A percentile compares a stretch with the other conserved stretches of the same genome.
phyloP scores from a whole-genome alignment of 768 basidiomycete species.

The Tricholoma flavovirens region DNA sequence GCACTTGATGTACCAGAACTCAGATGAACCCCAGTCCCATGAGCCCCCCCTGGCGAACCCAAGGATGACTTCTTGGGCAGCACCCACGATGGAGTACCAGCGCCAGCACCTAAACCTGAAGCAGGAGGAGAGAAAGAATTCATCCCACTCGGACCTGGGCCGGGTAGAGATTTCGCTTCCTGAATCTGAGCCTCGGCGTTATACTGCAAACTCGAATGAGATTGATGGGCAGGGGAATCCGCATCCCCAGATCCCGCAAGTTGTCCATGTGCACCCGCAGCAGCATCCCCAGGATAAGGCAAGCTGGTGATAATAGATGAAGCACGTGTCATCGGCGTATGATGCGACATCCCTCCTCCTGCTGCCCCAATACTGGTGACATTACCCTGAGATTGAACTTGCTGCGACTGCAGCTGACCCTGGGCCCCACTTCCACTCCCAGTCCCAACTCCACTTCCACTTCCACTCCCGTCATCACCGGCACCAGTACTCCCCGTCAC shows the following conservation, averaged over 20 bases:
- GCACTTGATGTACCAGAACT: background rate
- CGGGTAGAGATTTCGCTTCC: background rate
- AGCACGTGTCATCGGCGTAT: constrained; percentile 2
- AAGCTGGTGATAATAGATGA: constrained; percentile 2
- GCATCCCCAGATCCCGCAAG: constrained; percentile 10
- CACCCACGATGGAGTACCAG: constrained; percentile 37
- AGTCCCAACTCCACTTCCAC: background rate
- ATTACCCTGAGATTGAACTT: constrained; percentile 12
- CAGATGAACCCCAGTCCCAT: background rate
- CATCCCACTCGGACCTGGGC: background rate
- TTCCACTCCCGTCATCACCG: background rate
- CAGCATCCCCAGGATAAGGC: constrained; percentile 17
- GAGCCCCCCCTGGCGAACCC: constrained; percentile 5
- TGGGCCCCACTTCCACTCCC: background rate
- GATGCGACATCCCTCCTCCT: constrained; percentile 1
- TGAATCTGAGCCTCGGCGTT: constrained; percentile 1
- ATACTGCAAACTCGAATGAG: background rate
- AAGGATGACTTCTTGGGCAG: constrained; percentile 34
- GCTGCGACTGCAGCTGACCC: constrained; percentile 10
- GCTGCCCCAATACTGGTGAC: constrained; percentile 5
- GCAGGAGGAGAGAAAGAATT: constrained; percentile 7
- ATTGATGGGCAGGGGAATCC: constrained; percentile 5
- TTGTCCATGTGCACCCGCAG: background rate
- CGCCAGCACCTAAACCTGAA: background rate
- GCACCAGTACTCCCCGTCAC: constrained; percentile 39